Evolutionary conservation across 2,329 filamentous ascomycete genomes (phyloP).

Genomic region (Ramularia collo-cygni): DNA sequence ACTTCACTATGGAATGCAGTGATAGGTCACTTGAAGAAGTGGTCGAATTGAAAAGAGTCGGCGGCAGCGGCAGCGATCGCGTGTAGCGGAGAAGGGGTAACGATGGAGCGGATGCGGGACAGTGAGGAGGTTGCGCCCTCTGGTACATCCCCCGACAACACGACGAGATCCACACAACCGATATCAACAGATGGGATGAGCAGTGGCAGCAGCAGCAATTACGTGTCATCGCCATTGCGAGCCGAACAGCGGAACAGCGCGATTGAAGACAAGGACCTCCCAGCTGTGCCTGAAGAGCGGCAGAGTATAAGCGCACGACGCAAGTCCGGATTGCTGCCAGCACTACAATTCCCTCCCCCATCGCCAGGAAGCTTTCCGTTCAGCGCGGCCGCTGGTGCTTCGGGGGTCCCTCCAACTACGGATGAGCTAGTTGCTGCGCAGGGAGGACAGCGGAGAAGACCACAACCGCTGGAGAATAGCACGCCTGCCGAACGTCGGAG

Average conservation of each 20-base stretch:
- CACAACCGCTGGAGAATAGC: slow-evolving; percentile 7
- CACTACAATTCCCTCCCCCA: slow-evolving; percentile 12
- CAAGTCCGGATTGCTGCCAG: slow-evolving; percentile 2
- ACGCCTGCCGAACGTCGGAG: slow-evolving; percentile 24
- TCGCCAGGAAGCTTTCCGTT: slow-evolving; percentile 18
- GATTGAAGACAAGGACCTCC: slow-evolving; percentile 5
- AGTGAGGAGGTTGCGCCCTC: neutral
- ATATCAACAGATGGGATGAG: too few relatives aligned
- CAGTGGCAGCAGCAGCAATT: too few relatives aligned
- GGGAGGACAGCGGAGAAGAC: slow-evolving; percentile 6
- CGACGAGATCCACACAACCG: too few relatives aligned
- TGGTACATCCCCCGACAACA: too few relatives aligned
- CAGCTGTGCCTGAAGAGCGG: slow-evolving; percentile 1
- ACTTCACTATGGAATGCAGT: too few relatives aligned
- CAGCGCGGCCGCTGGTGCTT: slow-evolving; percentile 14
- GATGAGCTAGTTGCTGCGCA: slow-evolving; percentile 6
- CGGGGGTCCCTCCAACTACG: slow-evolving; percentile 18
- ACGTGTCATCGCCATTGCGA: slow-evolving; percentile 6
- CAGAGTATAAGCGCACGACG: slow-evolving; percentile 1
- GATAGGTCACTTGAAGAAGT: too few relatives aligned
- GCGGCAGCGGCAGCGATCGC: too few relatives aligned
- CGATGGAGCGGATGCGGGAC: neutral
- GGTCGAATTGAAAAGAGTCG: too few relatives aligned
- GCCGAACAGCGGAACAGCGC: slow-evolving; percentile 5
- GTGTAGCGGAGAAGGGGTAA: neutral